Evolutionary conservation across 1,284 basidiomycete species (phyloP), one percentile per base, ranked within the genome.

Genomic region (Trametes sp.): DNA sequence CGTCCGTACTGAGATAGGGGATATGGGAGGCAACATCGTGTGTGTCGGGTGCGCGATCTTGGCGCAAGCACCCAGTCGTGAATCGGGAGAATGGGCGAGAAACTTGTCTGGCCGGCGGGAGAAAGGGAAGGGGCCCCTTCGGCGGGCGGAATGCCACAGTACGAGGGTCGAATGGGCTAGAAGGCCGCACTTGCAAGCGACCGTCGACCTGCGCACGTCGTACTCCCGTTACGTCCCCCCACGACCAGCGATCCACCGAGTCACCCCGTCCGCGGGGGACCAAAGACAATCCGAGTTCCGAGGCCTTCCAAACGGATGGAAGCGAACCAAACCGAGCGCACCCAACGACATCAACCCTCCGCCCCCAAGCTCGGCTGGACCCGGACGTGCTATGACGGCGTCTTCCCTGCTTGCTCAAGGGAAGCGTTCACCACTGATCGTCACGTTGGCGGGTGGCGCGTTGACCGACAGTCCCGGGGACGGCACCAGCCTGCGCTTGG

Each of bases 381-480:
- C 80, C 81, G 81, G 84, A 84, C 78, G 79, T 76, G 77, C 80
- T 69, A 67, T 62, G 65, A 69, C 66, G 64, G 70, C 58, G 52
- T 60, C 68, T 60, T 65, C 69, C 67, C 67, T 59, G 58, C 63
- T 59, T 45, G 29, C 41, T 24, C 56, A 62, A 46, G 56, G 64
- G 59, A 66, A 60, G n/a, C 77, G 74, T 86, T 86, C 87, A 93
- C 90, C 90, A 93, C 70, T 89, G 81, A 65, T 92, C 89, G 60
- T 83, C 88, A 69, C 88, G 86, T 57, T 86, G 83, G 66, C 87
- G 83, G 61, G 79, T 78, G 68, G 88, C 86, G 71, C 85, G 86
- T 73, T 88, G 88, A 24, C 83, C 85, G 62, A 85, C 84, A 60
- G 86, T 82, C 68, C 84, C 88, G 63, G n/a, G n/a, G n/a, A n/a